Base-by-base conservation (phyloP, 371 early-diverging fungal species). In the Mucor mucedo region DNA sequence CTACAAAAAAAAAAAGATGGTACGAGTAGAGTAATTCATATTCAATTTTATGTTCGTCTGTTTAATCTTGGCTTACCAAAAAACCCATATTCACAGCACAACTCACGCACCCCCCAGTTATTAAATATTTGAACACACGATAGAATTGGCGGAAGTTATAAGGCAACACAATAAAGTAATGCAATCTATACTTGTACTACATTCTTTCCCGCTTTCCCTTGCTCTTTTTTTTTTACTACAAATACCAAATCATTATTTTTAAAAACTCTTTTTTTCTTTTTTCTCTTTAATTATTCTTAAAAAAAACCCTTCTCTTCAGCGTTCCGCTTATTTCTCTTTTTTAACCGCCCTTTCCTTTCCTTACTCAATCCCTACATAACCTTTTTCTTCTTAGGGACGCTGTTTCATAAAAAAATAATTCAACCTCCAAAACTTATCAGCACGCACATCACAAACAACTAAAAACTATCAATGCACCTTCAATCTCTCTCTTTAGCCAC, bases 401-500 rank as follows among this genome's bases (percentile, higher is more conserved):
- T 50, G 50, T 50, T 21, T 21, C 21, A 21, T 21, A 21, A 2
- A 48, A 48, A 28, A 50, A 50, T 30, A 50, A 50, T 50, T 50
- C 50, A 50, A 50, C 50, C 21, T 21, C 21, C 21, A 47, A 47
- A 47, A 21, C 2, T 33, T 7, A 33, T 14, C n/a, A 28, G 32
- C 10, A 29, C 28, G 5, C 10, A n/a, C 8, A 55, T 5, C 45
- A 45, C n/a, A 13, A 39, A 39, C 27, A 5, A 40, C 8, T 21
- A 4, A 54, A 65, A 21, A 21, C 21, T 21, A 21, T 21, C 53
- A 62, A 70, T 70, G 70, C 65, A 65, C 32, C 38, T 70, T n/a
- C 59, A 70, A 58, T 49, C 62, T 42, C 58, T 70, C 52, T 65
- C 70, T 49, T 65, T 70, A 58, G 65, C 65, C 60, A 58, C 70